Evolutionary conservation across 1,284 basidiomycete species (phyloP), one percentile per base, ranked within the genome.

Genomic region (Puccinia coronata): DNA sequence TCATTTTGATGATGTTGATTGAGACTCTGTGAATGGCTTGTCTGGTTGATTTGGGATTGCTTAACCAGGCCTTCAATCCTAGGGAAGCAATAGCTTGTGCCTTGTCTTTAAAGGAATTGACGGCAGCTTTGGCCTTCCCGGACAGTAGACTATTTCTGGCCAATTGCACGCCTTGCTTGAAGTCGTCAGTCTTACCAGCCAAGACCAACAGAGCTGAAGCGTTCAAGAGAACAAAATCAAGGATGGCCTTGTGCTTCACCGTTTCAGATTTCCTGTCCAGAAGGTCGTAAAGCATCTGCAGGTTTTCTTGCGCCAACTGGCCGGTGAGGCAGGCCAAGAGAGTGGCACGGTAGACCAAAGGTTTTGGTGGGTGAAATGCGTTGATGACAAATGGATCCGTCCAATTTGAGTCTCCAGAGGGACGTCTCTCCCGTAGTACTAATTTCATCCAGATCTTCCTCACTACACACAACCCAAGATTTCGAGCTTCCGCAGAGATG

Each of bases 361-460:
- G 74, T 70, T 36, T 31, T 34, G 1, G n/a, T 51, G 34, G 73
- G 75, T 51, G 31, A 41, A n/a, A 57, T 39, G 3, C 71, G 31
- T n/a, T 36, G 41, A 11, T 73, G 36, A 34, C 18, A 39, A 23
- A 70, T 71, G 4, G 23, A 53, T 28, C 57, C 69, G 61, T 55
- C 63, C 16, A 28, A 31, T 28, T 51, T 75, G 34, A 82, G 47
- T 89, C 90, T 91, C 20, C 16, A 47, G 23, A 90, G 92, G 87
- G 91, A 90, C 14, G 95, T 96, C n/a, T 92, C 90, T 0, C 96
- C 96, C 5, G 91, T 94, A 85, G 93, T 94, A 84, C 92, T 94
- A 85, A 99, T 94, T 88, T 99, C 96, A 86, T 98, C 96, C 61
- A 99, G 89, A 0, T 91, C 91, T 86, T 99, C 97, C 69, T 90